Evolutionary conservation across 768 basidiomycete genomes (phyloP), one percentile per base, ranked within the genome.

Genomic region (Boletus rubescentipes): DNA sequence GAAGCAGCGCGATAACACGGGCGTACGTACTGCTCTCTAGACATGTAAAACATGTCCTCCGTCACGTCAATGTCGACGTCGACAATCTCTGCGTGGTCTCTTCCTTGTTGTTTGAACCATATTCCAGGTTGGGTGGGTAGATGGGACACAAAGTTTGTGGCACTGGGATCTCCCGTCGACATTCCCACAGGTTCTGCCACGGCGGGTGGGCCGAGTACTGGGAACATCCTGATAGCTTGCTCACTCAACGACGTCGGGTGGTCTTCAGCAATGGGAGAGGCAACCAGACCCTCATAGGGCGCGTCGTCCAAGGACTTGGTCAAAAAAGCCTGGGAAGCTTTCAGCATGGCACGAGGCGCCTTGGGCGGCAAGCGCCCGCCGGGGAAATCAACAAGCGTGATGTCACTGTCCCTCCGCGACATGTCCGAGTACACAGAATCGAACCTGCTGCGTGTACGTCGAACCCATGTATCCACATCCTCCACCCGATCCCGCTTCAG

Each of bases 81-180:
- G 41, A 62, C 51, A 34, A 70, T 57, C 38, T 66, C 56, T 46
- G 67, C 56, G 5, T 55, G 36, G 8, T 20, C 46, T 9, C 42
- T 39, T 15, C 68, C 68, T 26, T 42, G 62, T 21, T 61, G 59
- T 42, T 42, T 61, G 35, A 67, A 67, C 68, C 68, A 70, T 26
- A 61, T 39, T 1, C 68, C 69, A 14, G 69, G 59, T 37, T 55
- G 32, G 10, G 58, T 55, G 12, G 54, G 63, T 8, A 51, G 46
- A 36, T 59, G 59, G 8, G 61, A 52, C 2, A 64, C 53, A 36
- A 55, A 49, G 38, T 61, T 51, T 2, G 51, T 20, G 14, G 36
- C 9, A 9, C 18, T 39, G 4, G 32, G 49, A 20, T 56, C 48
- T 42, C 35, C 57, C 20, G 45, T 43, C 35, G 5, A 16, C 15